Conservation (phyloP, 148 eudicot species). For the Cornus kousa region DNA sequence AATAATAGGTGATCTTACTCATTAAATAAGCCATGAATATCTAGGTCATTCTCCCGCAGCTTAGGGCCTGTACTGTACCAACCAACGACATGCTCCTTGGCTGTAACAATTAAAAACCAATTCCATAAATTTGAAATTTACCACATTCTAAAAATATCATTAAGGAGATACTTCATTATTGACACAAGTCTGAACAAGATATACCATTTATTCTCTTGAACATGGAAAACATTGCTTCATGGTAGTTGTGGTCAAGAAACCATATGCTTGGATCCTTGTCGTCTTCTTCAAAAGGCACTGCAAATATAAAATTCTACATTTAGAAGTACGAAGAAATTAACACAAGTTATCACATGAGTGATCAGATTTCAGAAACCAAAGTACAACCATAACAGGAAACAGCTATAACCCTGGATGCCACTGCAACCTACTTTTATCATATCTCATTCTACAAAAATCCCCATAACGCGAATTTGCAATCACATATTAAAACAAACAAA, state of each 20-base stretch:
- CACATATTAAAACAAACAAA: background rate
- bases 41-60: slow-evolving; percentile 86
- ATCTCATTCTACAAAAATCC: background rate
- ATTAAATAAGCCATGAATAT: slow-evolving; percentile 69
- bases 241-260: slow-evolving; percentile 91
- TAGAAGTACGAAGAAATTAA: background rate
- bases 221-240: slow-evolving; percentile 84
- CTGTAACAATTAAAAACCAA: slow-evolving; percentile 34
- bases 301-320: slow-evolving; percentile 15
- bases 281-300: slow-evolving; percentile 90
- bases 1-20: slow-evolving; percentile 55
- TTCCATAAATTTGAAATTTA: background rate
- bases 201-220: slow-evolving; percentile 77
- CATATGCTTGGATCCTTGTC: slow-evolving; percentile 78
- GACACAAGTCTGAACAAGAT: background rate
- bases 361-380: background rate
- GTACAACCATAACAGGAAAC: background rate
- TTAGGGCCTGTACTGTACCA: slow-evolving; percentile 99
- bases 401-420: background rate
- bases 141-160: background rate
- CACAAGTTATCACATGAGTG: background rate
- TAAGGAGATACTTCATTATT: background rate
- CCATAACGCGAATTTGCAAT: background rate
- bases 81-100: slow-evolving; percentile 97
- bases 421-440: background rate